Base-by-base conservation (phyloP, 148 eudicot genomes). In the Chenopodium quinoa region DNA sequence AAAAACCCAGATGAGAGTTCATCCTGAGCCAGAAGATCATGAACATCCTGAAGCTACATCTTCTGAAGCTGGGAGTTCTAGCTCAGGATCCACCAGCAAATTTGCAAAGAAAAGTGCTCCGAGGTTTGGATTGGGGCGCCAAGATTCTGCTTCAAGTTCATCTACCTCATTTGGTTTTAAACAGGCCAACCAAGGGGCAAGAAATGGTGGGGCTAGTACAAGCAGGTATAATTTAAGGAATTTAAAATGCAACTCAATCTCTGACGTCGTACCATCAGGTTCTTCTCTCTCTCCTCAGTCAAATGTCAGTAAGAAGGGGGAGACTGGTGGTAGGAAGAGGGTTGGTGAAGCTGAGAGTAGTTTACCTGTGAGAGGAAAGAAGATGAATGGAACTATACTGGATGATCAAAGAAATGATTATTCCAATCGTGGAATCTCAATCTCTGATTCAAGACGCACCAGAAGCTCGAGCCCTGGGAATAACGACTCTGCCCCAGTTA, bases 311-410 rank as follows among this genome's bases (percentile, higher is more conserved):
- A 85, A 77, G 66, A 89, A 83, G 81, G 88, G 82, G 78, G 92
- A 88, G 67, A 81, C 80, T 62, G 82, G 87, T 70, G 86, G 87
- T 63, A 89, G 85, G 90, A 92, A 90, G 89, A 91, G 90, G 89
- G 81, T 76, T 71, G 81, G 90, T 76, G 91, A 92, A 80, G 89
- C 89, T 50, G 95, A 89, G 84, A 88, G 83, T 78, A 89, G 94
- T 84, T 87, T 86, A 63, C 76, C 93, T 81, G 76, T 27, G 56
- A 82, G 86, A 89, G 92, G 90, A 13, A 92, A 90, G 88, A 92
- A 86, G 84, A 87, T 75, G 9, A 90, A 67, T 77, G 87, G 89
- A 10, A 73, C 87, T 76, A 77, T 60, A 56, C 29, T 78, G 74
- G 80, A 84, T 75, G 87, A 84, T 60, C 71, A 82, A 46, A 86